phyloP scores from a whole-genome alignment of 306 rosid species.

The Quercus aquifolioides region DNA sequence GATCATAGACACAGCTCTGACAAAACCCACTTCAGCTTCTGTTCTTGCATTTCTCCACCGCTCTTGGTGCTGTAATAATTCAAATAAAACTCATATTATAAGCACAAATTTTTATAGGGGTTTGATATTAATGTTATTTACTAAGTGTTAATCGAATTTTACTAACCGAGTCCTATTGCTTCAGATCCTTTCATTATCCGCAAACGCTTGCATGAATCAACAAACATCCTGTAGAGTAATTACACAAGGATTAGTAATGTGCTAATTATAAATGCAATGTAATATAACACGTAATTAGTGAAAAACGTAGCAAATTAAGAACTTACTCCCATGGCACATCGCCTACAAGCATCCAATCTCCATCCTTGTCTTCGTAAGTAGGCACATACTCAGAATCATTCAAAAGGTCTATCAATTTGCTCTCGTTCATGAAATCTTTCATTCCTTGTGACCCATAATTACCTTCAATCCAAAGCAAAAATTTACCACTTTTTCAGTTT shows the following conservation, averaged over 20 bases:
- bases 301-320: neutral
- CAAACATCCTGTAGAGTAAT: slow-evolving; percentile 58
- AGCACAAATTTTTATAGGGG: neutral
- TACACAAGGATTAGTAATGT: neutral
- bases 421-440: slow-evolving; percentile 81
- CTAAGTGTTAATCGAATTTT: neutral
- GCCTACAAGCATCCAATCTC: slow-evolving; percentile 96
- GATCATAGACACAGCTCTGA: neutral
- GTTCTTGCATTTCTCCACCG: slow-evolving; percentile 80
- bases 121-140: neutral
- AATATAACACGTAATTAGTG: neutral
- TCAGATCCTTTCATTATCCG: slow-evolving; percentile 88
- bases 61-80: slow-evolving; percentile 69
- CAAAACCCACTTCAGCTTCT: slow-evolving; percentile 43
- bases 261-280: neutral
- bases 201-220: slow-evolving; percentile 69
- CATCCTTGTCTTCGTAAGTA: slow-evolving; percentile 78
- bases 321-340: slow-evolving; percentile 96
- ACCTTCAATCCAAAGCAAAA: slow-evolving; percentile 31
- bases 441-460: slow-evolving; percentile 64
- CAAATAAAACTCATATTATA: neutral
- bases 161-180: slow-evolving; percentile 77
- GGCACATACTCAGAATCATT: slow-evolving; percentile 77
- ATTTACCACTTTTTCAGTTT: neutral
- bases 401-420: slow-evolving; percentile 65